A percentile compares a stretch with the other conserved stretches of the same genome.
These are phyloP conservation scores for Linum usitatissimum DNA, from an alignment of 345 rosid genomes.

Conservation along the genomic window DNA sequence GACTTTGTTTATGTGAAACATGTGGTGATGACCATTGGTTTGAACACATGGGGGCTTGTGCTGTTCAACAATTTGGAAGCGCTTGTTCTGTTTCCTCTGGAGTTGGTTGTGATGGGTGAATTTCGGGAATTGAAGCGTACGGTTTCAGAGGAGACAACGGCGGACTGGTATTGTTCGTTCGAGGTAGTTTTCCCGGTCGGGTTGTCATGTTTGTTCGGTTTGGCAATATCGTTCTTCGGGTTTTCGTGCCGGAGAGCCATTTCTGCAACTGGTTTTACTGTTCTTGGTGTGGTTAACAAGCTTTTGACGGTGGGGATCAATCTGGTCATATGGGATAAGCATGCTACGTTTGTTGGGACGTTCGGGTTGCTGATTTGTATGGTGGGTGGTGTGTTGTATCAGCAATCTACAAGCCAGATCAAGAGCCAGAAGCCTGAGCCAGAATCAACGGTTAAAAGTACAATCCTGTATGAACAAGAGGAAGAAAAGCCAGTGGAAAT, in stretches of 20 bases:
- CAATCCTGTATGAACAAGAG: too few relatives aligned
- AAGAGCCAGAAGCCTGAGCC: too few relatives aligned
- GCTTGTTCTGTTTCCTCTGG: constrained; percentile 73
- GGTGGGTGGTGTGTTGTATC: constrained; percentile 85
- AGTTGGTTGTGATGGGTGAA: constrained; percentile 91
- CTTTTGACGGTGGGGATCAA: constrained; percentile 79
- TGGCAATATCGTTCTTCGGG: constrained; percentile 93
- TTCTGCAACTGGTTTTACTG: constrained; percentile 99
- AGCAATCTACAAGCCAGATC: constrained; percentile 65
- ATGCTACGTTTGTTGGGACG: constrained; percentile 68
- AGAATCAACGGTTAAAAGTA: too few relatives aligned
- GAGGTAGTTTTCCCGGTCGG: constrained; percentile 76
- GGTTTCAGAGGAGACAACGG: constrained; percentile 36
- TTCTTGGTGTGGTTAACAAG: constrained; percentile 95
- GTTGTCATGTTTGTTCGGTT: constrained; percentile 74
- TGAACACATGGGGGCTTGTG: constrained; percentile 95
- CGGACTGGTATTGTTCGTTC: constrained; percentile 54
- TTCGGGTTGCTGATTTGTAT: constrained; percentile 83
- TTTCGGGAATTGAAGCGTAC: constrained; percentile 72
- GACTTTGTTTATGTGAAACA: constrained; percentile 98
- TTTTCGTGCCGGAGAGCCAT: constrained; percentile 88
- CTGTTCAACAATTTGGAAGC: constrained; percentile 95
- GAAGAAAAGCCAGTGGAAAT: too few relatives aligned
- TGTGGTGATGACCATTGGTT: constrained; percentile 91
- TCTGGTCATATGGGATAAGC: constrained; percentile 85